Conservation (phyloP, 768 basidiomycete genomes). For the Myochromella boudieri region DNA sequence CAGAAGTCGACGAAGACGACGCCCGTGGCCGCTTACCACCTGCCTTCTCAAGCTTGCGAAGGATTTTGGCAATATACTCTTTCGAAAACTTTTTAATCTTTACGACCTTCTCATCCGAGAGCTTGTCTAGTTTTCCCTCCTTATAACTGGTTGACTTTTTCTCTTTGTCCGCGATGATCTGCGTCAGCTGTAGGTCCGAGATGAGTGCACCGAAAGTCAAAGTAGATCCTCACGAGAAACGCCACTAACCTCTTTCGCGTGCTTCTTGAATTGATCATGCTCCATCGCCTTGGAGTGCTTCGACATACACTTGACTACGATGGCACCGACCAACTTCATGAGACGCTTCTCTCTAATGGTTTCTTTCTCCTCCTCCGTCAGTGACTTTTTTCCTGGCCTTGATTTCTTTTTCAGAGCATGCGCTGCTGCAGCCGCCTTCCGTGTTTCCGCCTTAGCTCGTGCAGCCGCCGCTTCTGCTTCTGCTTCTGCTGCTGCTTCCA, state of each 20-base stretch:
- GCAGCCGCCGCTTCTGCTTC: constrained; percentile 28
- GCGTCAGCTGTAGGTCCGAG: constrained; percentile 59
- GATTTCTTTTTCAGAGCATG: constrained; percentile 32
- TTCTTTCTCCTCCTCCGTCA: constrained; percentile 59
- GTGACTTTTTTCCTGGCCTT: constrained; percentile 39
- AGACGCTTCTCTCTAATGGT: constrained; percentile 79
- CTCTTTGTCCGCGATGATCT: constrained; percentile 90
- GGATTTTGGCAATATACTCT: constrained; percentile 83
- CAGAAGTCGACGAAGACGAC: constrained; percentile 24
- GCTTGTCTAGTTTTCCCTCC: constrained; percentile 67
- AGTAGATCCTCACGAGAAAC: not conserved
- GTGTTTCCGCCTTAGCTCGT: constrained; percentile 29
- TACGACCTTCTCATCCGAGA: constrained; percentile 81
- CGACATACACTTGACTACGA: constrained; percentile 92
- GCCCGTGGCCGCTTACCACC: constrained; percentile 26
- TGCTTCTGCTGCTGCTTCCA: constrained; percentile 29
- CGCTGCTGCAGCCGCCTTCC: constrained; percentile 25
- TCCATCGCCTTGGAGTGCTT: constrained; percentile 79
- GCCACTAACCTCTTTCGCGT: constrained; percentile 84
- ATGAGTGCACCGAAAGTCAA: not conserved
- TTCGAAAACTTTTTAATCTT: constrained; percentile 95
- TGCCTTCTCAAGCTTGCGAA: constrained; percentile 65
- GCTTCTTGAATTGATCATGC: constrained; percentile 86
- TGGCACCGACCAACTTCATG: constrained; percentile 78
- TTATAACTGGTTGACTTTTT: constrained; percentile 84